A percentile compares a stretch with the other conserved stretches of the same genome.
These are phyloP conservation scores for Trichodelitschia bisporula DNA, from an alignment of 495 filamentous ascomycete species.

Conservation along the genomic window DNA sequence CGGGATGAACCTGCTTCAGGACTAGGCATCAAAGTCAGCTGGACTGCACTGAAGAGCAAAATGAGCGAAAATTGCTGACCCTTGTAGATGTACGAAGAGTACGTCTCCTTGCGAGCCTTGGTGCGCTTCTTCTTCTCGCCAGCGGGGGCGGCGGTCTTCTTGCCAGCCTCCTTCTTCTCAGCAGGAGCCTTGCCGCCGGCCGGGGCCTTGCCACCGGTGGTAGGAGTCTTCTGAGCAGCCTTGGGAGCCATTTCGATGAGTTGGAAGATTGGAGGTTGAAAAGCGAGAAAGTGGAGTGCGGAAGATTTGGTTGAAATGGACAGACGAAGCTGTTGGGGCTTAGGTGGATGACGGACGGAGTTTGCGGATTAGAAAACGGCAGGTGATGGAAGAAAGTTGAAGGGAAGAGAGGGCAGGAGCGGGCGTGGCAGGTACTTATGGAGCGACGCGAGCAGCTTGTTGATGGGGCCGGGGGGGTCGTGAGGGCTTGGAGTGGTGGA, in stretches of 20 bases:
- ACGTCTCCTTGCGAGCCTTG: conserved; percentile 99
- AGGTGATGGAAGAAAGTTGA: conserved; percentile 6
- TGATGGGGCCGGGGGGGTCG: conserved; percentile 1
- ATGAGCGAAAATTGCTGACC: conserved; percentile 35
- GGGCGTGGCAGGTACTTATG: not conserved
- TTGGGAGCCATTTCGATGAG: conserved; percentile 83
- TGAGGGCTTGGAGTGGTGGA: too few species aligned
- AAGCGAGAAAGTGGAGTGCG: conserved; percentile 3
- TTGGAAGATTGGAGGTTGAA: conserved; percentile 10
- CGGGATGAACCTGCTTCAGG: conserved; percentile 98
- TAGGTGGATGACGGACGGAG: conserved; percentile 3
- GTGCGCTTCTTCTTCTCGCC: conserved; percentile 99
- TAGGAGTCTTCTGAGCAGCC: conserved; percentile 81
- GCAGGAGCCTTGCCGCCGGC: conserved; percentile 61
- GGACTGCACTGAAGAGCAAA: conserved; percentile 4
- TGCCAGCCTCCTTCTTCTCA: conserved; percentile 99
- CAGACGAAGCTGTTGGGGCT: conserved; percentile 1
- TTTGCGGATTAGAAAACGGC: not conserved
- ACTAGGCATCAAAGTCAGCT: conserved; percentile 32
- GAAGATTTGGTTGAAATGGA: not conserved
- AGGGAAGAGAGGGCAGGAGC: not conserved
- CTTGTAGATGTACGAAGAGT: conserved; percentile 99
- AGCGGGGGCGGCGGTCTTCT: conserved; percentile 81
- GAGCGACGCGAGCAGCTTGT: conserved; percentile 1
- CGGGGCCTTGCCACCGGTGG: conserved; percentile 88